Percentiles rank a stretch among this genome's conserved stretches.
phyloP scores from a whole-genome alignment of 176 grass and related monocot genomes.

The Eragrostis curvula region DNA sequence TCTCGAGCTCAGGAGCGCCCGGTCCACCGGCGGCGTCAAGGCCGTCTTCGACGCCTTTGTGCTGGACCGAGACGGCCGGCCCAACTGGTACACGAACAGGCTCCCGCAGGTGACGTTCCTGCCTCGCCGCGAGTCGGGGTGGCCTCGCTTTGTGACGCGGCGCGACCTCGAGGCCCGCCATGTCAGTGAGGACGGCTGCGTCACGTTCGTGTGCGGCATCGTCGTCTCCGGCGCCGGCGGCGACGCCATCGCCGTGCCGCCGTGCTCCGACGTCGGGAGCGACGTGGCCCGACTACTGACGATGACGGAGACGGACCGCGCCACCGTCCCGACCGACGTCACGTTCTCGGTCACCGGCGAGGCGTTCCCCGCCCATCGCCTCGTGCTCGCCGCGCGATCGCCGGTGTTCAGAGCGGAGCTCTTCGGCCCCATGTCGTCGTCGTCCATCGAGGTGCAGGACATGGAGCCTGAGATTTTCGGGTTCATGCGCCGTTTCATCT shows the following conservation, averaged over 20 bases:
- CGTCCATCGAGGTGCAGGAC: slow-evolving; percentile 1
- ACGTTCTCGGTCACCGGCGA: slow-evolving; percentile 42
- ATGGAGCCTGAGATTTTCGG: slow-evolving; percentile 8
- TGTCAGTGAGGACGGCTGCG: too few species aligned
- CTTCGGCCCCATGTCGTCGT: slow-evolving; percentile 1
- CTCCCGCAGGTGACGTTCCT: too few species aligned
- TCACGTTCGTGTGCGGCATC: not conserved
- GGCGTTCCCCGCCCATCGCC: slow-evolving; percentile 40
- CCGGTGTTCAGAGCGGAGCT: slow-evolving; percentile 48
- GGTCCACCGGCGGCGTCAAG: not conserved
- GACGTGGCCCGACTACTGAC: not conserved
- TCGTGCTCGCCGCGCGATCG: slow-evolving; percentile 42
- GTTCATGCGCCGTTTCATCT: slow-evolving; percentile 44
- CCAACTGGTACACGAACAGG: too few species aligned
- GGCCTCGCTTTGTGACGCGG: too few species aligned
- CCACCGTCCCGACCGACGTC: not conserved
- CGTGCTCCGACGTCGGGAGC: not conserved
- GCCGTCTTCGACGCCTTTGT: not conserved
- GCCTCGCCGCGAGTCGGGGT: too few species aligned
- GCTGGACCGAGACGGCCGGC: too few species aligned
- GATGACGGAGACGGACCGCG: too few species aligned
- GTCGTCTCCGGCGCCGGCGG: not conserved
- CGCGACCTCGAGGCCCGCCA: too few species aligned
- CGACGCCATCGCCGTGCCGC: not conserved
- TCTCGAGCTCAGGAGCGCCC: not conserved